These are phyloP conservation scores for Backusella australiensis DNA, from an alignment of 192 early-diverging fungal genomes.

Conservation along the genomic window DNA sequence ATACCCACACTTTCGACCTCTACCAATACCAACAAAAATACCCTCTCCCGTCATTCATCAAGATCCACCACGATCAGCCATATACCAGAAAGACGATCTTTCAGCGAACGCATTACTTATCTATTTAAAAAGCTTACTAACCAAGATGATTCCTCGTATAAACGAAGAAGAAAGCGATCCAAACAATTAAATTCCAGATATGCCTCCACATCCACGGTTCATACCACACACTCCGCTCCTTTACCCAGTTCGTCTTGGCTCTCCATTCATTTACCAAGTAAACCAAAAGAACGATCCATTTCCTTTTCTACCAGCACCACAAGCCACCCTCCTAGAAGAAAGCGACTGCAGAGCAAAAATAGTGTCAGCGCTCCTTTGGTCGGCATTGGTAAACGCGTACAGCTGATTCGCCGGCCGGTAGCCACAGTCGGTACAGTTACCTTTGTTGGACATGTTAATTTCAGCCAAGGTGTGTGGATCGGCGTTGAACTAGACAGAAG, in stretches of 20 bases:
- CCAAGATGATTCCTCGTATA: not conserved
- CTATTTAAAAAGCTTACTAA: not conserved
- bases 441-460: slow-evolving; percentile 75
- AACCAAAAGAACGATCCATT: not conserved
- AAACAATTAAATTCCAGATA: slow-evolving; percentile 1
- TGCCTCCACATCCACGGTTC: slow-evolving; percentile 1
- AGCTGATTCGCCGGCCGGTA: slow-evolving; percentile 10
- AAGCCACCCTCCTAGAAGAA: not conserved
- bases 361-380: not conserved
- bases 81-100: not conserved
- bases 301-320: slow-evolving; percentile 2
- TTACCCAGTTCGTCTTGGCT: not conserved
- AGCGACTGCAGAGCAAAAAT: not conserved
- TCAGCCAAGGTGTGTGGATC: slow-evolving; percentile 82
- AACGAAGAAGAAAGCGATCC: not conserved
- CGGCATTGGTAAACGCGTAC: slow-evolving; percentile 12
- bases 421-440: slow-evolving; percentile 58
- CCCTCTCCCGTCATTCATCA: slow-evolving; percentile 1
- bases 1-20: not conserved
- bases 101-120: not conserved
- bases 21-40: not conserved
- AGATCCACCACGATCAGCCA: not conserved
- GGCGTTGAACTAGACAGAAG: slow-evolving; percentile 78
- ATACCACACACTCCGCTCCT: not conserved
- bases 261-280: slow-evolving; percentile 1